Evolutionary conservation across 2,329 filamentous ascomycete species (phyloP).

Genomic region (Seiridium unicorne): DNA sequence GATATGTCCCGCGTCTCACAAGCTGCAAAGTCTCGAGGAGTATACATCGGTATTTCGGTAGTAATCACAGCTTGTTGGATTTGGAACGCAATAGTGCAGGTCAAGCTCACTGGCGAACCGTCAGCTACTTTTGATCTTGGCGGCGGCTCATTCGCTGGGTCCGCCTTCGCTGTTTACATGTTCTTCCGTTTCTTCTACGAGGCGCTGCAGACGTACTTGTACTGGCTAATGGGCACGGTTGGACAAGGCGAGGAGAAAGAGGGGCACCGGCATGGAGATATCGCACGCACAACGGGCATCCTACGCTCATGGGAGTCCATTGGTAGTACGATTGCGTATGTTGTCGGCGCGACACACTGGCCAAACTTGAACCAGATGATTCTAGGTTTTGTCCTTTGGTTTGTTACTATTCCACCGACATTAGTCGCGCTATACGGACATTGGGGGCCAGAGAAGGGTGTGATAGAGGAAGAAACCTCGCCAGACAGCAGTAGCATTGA

Average conservation of each 20-base stretch:
- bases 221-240: conserved; percentile 2
- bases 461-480: background rate
- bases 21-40: background rate
- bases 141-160: background rate
- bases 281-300: background rate
- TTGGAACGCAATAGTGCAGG: conserved; percentile 1
- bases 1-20: background rate
- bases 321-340: background rate
- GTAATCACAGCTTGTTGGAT: conserved; percentile 3
- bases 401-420: background rate
- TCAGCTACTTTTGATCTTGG: background rate
- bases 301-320: conserved; percentile 3
- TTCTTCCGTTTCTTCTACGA: conserved; percentile 2
- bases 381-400: conserved; percentile 1
- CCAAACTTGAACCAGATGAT: conserved; percentile 5
- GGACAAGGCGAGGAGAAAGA: background rate
- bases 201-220: conserved; percentile 1
- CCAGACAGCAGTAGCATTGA: background rate
- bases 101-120: background rate
- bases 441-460: background rate
- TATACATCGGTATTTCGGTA: background rate
- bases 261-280: background rate
- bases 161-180: background rate
- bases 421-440: background rate
- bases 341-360: conserved; percentile 3